Conservation (phyloP, 2,329 filamentous ascomycete genomes). For the Epichloe sibirici region DNA sequence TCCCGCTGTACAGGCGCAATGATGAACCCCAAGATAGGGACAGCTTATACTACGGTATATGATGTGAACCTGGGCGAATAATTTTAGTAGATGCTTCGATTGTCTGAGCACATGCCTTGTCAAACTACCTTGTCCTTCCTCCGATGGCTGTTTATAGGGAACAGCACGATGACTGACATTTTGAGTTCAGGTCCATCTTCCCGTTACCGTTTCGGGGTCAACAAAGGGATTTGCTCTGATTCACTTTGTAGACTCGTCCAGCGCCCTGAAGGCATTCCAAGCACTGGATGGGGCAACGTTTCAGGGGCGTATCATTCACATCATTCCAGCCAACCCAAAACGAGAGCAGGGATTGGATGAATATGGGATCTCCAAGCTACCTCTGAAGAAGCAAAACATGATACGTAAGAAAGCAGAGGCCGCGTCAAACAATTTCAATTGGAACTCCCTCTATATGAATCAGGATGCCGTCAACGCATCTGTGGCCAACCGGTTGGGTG, state of each 20-base stretch:
- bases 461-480: constrained; percentile 90
- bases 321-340: constrained; percentile 75
- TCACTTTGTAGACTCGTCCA: constrained; percentile 58
- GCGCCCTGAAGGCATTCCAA: constrained; percentile 68
- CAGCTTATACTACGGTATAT: constrained; percentile 91
- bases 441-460: constrained; percentile 99
- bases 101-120: constrained; percentile 46
- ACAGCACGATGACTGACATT: constrained; percentile 15
- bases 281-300: constrained; percentile 75
- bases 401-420: constrained; percentile 78
- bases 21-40: constrained; percentile 99
- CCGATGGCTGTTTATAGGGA: not conserved
- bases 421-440: constrained; percentile 71
- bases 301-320: constrained; percentile 83
- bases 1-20: constrained; percentile 32
- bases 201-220: constrained; percentile 56
- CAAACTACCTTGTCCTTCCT: not conserved
- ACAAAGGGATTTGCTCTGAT: constrained; percentile 89
- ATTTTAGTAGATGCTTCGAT: constrained; percentile 99
- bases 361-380: constrained; percentile 78
- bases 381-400: constrained; percentile 86
- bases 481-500: constrained; percentile 71
- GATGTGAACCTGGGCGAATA: constrained; percentile 82
- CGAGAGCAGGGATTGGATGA: constrained; percentile 76
- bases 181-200: constrained; percentile 64